Percentiles rank a stretch among this genome's conserved stretches.
These are phyloP conservation scores for Plasmodium reichenowi DNA, from an alignment of 169 alveolate species.

Conservation along the genomic window DNA sequence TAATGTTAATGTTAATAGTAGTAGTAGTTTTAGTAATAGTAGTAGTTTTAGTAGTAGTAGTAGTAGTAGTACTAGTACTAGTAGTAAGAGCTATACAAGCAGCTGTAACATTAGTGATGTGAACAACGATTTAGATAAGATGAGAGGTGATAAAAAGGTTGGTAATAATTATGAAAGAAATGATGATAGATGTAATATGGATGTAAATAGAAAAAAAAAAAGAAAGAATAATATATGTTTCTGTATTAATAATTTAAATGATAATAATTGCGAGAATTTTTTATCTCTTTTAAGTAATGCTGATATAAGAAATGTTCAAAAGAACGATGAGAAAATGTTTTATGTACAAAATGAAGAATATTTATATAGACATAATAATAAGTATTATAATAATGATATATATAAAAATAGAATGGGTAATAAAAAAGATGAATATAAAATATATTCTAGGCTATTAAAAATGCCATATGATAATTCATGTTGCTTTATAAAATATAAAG, in stretches of 20 bases:
- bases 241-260: conserved; percentile 12
- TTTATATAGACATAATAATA: background rate
- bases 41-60: background rate
- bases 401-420: background rate
- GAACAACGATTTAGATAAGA: no score
- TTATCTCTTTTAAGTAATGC: conserved; percentile 20
- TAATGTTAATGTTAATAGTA: background rate
- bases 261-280: background rate
- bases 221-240: conserved; percentile 15
- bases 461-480: conserved; percentile 9
- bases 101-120: no score
- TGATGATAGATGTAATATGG: background rate
- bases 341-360: background rate
- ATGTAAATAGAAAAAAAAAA: background rate
- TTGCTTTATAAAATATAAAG: conserved; percentile 54
- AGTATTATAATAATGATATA: conserved; percentile 10
- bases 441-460: no score
- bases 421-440: no score
- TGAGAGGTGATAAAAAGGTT: no score
- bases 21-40: background rate
- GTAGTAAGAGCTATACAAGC: no score
- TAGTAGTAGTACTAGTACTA: background rate
- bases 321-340: background rate
- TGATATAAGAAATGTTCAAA: conserved; percentile 17
- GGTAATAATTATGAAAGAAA: no score